Percentiles rank a stretch among this genome's conserved stretches.
These are phyloP conservation scores for Xylaria sp. DNA, from an alignment of 2,329 filamentous ascomycete species.

Conservation along the genomic window DNA sequence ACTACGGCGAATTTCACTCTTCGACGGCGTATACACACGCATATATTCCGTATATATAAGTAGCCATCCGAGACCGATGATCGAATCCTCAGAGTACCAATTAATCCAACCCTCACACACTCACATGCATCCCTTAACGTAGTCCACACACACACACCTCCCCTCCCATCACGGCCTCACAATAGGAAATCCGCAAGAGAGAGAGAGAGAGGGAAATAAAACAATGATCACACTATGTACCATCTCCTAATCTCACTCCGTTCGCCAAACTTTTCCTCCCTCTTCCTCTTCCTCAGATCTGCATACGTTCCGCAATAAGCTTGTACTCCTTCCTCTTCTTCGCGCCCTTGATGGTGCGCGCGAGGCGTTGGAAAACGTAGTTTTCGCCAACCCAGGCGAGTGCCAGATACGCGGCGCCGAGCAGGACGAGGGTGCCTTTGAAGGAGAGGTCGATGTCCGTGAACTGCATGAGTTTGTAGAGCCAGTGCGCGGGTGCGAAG, in stretches of 20 bases:
- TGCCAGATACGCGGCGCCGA: slow-evolving; percentile 65
- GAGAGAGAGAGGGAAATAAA: no score
- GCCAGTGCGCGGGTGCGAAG: slow-evolving; percentile 62
- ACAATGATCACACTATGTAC: neutral
- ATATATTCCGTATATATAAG: no score
- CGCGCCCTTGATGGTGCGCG: slow-evolving; percentile 55
- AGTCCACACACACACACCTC: no score
- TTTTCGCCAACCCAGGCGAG: slow-evolving; percentile 68
- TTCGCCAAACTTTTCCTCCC: no score
- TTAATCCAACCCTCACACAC: no score
- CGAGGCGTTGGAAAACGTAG: slow-evolving; percentile 62
- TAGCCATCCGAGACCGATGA: no score
- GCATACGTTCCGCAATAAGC: slow-evolving; percentile 64
- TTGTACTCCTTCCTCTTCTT: slow-evolving; percentile 91
- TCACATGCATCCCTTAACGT: no score
- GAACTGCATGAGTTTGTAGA: slow-evolving; percentile 76
- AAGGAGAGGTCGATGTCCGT: slow-evolving; percentile 71
- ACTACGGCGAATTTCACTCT: no score
- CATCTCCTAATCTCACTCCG: neutral
- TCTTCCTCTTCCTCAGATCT: slow-evolving; percentile 26
- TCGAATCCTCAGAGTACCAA: no score
- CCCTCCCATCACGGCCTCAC: no score
- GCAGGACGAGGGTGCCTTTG: slow-evolving; percentile 61
- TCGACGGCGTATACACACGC: no score
- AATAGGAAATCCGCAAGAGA: no score